Percentiles rank a stretch among this genome's conserved stretches.
phyloP scores from a whole-genome alignment of 257 asterid species.

The Forsythia suspensa region DNA sequence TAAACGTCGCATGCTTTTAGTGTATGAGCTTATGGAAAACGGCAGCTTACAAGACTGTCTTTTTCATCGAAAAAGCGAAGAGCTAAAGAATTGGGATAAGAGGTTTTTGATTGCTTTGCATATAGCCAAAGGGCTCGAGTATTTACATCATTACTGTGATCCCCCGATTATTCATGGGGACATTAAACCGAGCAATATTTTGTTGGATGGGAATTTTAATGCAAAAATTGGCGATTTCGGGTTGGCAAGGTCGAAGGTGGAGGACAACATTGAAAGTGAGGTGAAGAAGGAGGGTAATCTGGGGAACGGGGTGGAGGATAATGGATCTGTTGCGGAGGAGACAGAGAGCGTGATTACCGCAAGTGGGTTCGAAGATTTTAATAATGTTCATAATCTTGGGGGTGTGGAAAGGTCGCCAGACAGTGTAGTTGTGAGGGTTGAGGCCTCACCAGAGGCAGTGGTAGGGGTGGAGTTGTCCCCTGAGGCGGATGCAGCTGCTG shows the following conservation, averaged over 20 bases:
- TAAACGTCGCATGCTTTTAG: slow-evolving; percentile 79
- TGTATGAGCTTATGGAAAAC: slow-evolving; percentile 78
- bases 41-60: slow-evolving; percentile 97
- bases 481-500: slow-evolving; percentile 41
- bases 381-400: slow-evolving; percentile 27
- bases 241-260: slow-evolving; percentile 76
- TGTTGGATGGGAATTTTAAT: slow-evolving; percentile 58
- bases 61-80: slow-evolving; percentile 71
- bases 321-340: slow-evolving; percentile 74
- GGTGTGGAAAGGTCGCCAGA: slow-evolving; percentile 71
- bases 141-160: slow-evolving; percentile 85
- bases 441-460: slow-evolving; percentile 64
- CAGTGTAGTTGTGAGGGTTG: slow-evolving; percentile 58
- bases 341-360: slow-evolving; percentile 78
- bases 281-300: slow-evolving; percentile 51
- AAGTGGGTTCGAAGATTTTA: slow-evolving; percentile 61
- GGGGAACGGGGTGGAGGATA: slow-evolving; percentile 57
- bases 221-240: slow-evolving; percentile 98
- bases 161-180: slow-evolving; percentile 92
- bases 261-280: slow-evolving; percentile 62
- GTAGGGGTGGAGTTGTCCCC: slow-evolving; percentile 58
- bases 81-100: slow-evolving; percentile 68
- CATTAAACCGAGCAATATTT: slow-evolving; percentile 85
- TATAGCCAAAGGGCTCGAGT: slow-evolving; percentile 88
- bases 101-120: slow-evolving; percentile 66